Evolutionary conservation across 148 eudicot species (phyloP).

Genomic region (Rhododendron henanense): DNA sequence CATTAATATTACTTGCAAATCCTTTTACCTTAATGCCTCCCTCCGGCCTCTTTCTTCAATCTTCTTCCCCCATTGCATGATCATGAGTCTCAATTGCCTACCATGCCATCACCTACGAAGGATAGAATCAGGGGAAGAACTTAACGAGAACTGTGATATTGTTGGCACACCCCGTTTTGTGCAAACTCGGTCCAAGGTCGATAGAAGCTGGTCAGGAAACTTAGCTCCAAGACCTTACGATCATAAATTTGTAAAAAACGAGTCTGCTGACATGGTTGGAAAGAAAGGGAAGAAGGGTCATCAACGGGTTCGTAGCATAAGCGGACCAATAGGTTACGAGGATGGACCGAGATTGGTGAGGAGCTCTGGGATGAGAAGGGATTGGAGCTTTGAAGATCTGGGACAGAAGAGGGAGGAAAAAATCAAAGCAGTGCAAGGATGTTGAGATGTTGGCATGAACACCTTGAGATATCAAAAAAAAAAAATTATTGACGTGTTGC

Average conservation of each 20-base stretch:
- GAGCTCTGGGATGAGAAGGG: slow-evolving; percentile 72
- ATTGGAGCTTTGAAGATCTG: slow-evolving; percentile 86
- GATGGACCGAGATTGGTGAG: slow-evolving; percentile 54
- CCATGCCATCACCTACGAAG: slow-evolving; percentile 26
- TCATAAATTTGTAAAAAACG: neutral
- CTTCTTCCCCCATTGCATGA: neutral
- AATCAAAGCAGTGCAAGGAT: slow-evolving; percentile 19
- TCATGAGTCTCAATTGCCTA: slow-evolving; percentile 38
- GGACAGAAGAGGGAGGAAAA: slow-evolving; percentile 11
- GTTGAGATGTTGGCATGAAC: neutral
- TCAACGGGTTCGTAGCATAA: slow-evolving; percentile 15
- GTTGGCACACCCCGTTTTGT: slow-evolving; percentile 1
- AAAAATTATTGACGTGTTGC: too few relatives aligned
- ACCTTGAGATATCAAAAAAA: neutral
- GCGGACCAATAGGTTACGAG: slow-evolving; percentile 9
- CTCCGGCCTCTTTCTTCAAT: neutral
- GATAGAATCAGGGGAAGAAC: slow-evolving; percentile 32
- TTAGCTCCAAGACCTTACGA: slow-evolving; percentile 18
- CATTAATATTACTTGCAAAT: neutral
- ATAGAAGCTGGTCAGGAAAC: slow-evolving; percentile 49
- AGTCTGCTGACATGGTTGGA: neutral
- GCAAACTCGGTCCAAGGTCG: slow-evolving; percentile 15
- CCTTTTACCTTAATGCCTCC: neutral
- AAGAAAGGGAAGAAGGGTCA: slow-evolving; percentile 19
- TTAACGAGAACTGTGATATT: neutral